Evolutionary conservation across 805 yeast species (phyloP).

Genomic region (Candida mattraensis): DNA sequence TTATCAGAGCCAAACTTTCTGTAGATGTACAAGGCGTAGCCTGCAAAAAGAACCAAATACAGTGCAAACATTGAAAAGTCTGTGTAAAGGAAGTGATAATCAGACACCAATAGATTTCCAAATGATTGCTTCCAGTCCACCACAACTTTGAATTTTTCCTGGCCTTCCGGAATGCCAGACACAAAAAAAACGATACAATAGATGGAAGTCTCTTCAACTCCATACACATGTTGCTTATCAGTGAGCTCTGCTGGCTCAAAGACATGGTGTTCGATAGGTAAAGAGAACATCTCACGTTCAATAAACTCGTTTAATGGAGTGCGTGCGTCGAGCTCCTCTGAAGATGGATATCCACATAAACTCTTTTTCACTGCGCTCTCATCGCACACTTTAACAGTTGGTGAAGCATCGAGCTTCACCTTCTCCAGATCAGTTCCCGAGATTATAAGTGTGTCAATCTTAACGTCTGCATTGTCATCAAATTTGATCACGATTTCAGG

Average conservation of each 20-base stretch:
- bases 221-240: slow-evolving; percentile 13
- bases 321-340: slow-evolving; percentile 12
- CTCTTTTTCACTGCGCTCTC: slow-evolving; percentile 25
- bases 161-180: slow-evolving; percentile 13
- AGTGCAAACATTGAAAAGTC: slow-evolving; percentile 21
- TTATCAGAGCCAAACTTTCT: slow-evolving; percentile 15
- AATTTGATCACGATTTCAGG: slow-evolving; percentile 25
- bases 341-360: slow-evolving; percentile 23
- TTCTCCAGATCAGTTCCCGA: slow-evolving; percentile 26
- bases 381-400: slow-evolving; percentile 33
- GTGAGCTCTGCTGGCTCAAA: slow-evolving; percentile 8
- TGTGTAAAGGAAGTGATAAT: slow-evolving; percentile 28
- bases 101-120: slow-evolving; percentile 31
- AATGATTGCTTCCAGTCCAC: slow-evolving; percentile 36
- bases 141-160: slow-evolving; percentile 12
- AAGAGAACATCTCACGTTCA: slow-evolving; percentile 12
- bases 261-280: slow-evolving; percentile 21
- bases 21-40: slow-evolving; percentile 19
- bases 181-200: slow-evolving; percentile 30
- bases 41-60: slow-evolving; percentile 18
- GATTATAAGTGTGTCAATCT: slow-evolving; percentile 25
- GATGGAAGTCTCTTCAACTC: slow-evolving; percentile 21
- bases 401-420: slow-evolving; percentile 24
- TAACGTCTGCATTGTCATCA: slow-evolving; percentile 6
- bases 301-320: slow-evolving; percentile 21